phyloP scores from a whole-genome alignment of 106 monocot genomes.

The Acorus gramineus region DNA sequence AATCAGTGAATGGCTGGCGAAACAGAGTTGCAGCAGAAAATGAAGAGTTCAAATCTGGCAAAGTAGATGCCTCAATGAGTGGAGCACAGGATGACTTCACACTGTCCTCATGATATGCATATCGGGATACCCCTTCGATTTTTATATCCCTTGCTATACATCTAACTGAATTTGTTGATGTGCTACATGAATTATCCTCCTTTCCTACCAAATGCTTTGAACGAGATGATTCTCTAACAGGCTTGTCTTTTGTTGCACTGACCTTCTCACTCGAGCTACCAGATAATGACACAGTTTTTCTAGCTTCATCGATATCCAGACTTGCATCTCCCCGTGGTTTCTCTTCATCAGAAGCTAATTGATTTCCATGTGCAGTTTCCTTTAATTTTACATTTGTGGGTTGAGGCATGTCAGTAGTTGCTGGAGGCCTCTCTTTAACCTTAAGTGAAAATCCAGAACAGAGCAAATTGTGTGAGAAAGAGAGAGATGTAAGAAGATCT shows the following conservation, averaged over 20 bases:
- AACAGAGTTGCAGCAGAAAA: conserved; percentile 26
- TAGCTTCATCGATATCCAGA: conserved; percentile 17
- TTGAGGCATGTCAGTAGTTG: not conserved
- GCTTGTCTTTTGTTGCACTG: conserved; percentile 14
- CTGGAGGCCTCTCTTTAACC: not conserved
- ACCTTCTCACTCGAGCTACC: conserved; percentile 10
- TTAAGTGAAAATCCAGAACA: not conserved
- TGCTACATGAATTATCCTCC: conserved; percentile 12
- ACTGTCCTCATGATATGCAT: conserved; percentile 16
- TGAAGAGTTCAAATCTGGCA: conserved; percentile 54
- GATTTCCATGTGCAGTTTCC: conserved; percentile 15
- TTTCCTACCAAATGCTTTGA: conserved; percentile 16
- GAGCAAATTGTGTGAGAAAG: not conserved
- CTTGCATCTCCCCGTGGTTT: not conserved
- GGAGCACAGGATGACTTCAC: conserved; percentile 19
- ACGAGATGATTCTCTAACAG: conserved; percentile 23
- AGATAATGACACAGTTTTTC: conserved; percentile 12
- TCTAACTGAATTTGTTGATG: conserved; percentile 3
- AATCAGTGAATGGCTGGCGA: conserved; percentile 75
- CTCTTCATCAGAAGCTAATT: conserved; percentile 4
- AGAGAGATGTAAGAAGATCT: not conserved
- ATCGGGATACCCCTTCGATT: conserved; percentile 19
- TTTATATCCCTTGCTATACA: conserved; percentile 16
- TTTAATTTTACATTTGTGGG: conserved; percentile 11
- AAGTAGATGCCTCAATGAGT: conserved; percentile 27